Base-by-base conservation (phyloP, 805 yeast genomes). In the Sugiyamaella smithiae region DNA sequence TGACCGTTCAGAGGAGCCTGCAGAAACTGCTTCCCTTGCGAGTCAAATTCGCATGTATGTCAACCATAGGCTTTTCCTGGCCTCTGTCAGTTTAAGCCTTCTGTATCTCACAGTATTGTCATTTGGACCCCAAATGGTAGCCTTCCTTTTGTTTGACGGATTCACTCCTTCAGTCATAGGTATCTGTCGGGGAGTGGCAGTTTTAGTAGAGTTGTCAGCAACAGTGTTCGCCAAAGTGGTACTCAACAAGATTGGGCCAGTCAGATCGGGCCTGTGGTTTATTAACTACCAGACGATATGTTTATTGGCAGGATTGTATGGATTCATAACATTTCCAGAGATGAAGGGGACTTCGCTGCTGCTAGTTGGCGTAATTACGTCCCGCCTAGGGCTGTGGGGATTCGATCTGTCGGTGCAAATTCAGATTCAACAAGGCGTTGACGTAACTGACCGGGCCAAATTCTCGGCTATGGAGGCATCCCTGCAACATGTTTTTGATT, bases 301-400 rank as follows among this genome's bases (percentile, higher is more conserved):
- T 16, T 52, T 68, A 5, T 19, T 55, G 1, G 59, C 64, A 2
- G 67, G 67, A 20, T 51, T 25, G 54, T 11, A n/a, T 20, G 50
- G 47, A 3, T 43, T 26, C 26, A 32, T 28, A 23, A 28, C 26
- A 9, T 14, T 26, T 8, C 17, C 37, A n/a, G 36, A 35, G 9
- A 19, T 44, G 19, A 22, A n/a, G 24, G 53, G 52, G 5, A 49
- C 63, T 0, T 32, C 49, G 9, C 17, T 20, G 3, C 40, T 61
- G 25, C 46, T 65, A 3, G 38, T 50, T n/a, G 67, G 65, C 5
- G 62, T 60, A 4, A 53, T 61, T 4, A 40, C 68, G n/a, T 62
- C 69, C 16, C 56, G 75, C 12, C 48, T 70, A 19, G 75, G 75
- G 1, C 56, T 71, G 8, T 71, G 75, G 74, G 72, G 75, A 20